Base-by-base conservation (phyloP, 1,284 basidiomycete genomes). In the Heterobasidion parviporum region DNA sequence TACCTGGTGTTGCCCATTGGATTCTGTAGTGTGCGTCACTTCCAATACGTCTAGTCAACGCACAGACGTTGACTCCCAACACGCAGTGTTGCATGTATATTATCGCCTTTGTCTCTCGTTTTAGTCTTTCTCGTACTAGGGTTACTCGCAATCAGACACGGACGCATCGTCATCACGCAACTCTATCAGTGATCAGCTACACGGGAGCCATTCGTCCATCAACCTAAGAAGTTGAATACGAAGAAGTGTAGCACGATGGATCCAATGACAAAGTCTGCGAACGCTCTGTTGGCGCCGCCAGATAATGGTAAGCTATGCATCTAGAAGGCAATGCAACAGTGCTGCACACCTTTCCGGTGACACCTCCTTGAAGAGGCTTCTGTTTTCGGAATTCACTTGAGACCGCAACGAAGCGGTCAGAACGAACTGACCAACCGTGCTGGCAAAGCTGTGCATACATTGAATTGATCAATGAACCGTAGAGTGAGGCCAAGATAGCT, bases 171-270 rank as follows among this genome's bases (percentile, higher is more conserved):
- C 5, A 26, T 26, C 26, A 26, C 26, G 26, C 26, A 26, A 26
- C 26, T 5, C 26, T 26, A 3, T 26, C 26, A 26, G 26, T 26
- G 26, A 26, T 26, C 26, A 5, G 26, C 26, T 26, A 26, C 26
- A 26, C 1, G 38, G 38, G 12, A 33, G 51, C 26, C 26, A 26
- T 26, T 26, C 26, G 26, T 26, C 26, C 34, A 58, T 75, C 72
- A 92, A 63, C 91, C 91, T 8, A 93, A 79, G 80, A 98, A 99
- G 74, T 98, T 98, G 81, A 89, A 98, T 55, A 97, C 94, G 69
- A 99, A 99, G 76, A 98, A 96, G 73, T 99, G 96, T 53, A 99
- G 78, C 47, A 98, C 85, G 59, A 99, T 86, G 1, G 94, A 96
- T 15, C 94, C 95, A 53, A 97, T 74, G 34, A 92, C 88, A 67